These are phyloP conservation scores for Smittium culicis DNA, from an alignment of 371 early-diverging fungal species.

Conservation along the genomic window DNA sequence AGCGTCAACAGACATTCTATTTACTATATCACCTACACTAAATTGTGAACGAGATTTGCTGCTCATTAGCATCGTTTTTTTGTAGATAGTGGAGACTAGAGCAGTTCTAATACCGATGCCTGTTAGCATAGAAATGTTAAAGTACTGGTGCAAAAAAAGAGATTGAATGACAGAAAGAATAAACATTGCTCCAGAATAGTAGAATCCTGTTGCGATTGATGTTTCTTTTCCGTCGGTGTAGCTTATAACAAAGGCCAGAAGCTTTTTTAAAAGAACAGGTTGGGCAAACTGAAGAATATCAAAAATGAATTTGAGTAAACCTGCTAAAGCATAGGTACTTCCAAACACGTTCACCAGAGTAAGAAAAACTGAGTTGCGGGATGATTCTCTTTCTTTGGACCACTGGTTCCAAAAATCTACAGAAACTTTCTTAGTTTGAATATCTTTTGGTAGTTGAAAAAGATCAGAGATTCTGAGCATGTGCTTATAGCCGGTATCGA, in stretches of 20 bases:
- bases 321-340: slow-evolving; percentile 35
- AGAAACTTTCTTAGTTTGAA: slow-evolving; percentile 46
- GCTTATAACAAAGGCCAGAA: slow-evolving; percentile 55
- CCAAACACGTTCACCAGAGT: slow-evolving; percentile 49
- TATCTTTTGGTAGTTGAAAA: slow-evolving; percentile 47
- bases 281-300: slow-evolving; percentile 65
- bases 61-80: slow-evolving; percentile 63
- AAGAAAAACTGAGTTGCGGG: slow-evolving; percentile 46
- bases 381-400: slow-evolving; percentile 36
- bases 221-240: slow-evolving; percentile 22
- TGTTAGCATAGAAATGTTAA: slow-evolving; percentile 57
- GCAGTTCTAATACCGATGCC: slow-evolving; percentile 71
- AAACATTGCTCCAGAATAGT: slow-evolving; percentile 53
- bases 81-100: slow-evolving; percentile 71
- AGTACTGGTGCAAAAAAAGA: slow-evolving; percentile 74
- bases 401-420: slow-evolving; percentile 46
- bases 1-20: slow-evolving; percentile 71
- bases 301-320: slow-evolving; percentile 52
- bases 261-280: slow-evolving; percentile 52
- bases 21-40: slow-evolving; percentile 70
- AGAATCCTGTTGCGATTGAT: slow-evolving; percentile 39
- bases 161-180: slow-evolving; percentile 60
- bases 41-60: slow-evolving; percentile 59
- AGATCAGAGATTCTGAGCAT: slow-evolving; percentile 66
- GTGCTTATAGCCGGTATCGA: slow-evolving; percentile 63